Evolutionary conservation across 2,329 filamentous ascomycete species (phyloP).

Genomic region (Fonsecaea erecta): DNA sequence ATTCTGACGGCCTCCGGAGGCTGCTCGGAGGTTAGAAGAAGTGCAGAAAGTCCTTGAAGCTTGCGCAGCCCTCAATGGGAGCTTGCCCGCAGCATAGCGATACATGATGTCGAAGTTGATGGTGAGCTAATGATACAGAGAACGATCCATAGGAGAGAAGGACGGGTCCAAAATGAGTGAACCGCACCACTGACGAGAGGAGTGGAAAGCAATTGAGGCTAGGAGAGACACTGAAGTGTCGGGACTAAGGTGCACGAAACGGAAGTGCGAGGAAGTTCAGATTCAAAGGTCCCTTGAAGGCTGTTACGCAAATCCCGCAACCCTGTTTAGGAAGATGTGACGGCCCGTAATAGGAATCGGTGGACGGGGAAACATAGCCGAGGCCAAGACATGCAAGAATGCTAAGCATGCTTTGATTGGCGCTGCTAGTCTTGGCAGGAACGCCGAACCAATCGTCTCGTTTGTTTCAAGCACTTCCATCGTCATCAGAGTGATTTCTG

Average conservation of each 20-base stretch:
- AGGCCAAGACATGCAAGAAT: not conserved
- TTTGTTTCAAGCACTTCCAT: not conserved
- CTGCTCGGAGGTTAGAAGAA: slow-evolving; percentile 10
- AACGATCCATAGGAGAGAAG: slow-evolving; percentile 33
- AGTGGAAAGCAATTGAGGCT: slow-evolving; percentile 11
- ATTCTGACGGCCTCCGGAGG: slow-evolving; percentile 27
- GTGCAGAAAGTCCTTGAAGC: slow-evolving; percentile 29
- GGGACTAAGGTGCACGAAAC: not conserved
- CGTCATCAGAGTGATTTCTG: too few relatives aligned
- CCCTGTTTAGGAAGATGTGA: not conserved
- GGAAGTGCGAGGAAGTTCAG: not conserved
- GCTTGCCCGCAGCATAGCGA: slow-evolving; percentile 33
- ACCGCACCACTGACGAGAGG: slow-evolving; percentile 22
- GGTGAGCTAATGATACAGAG: slow-evolving; percentile 31
- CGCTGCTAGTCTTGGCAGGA: not conserved
- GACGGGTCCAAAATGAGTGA: slow-evolving; percentile 7
- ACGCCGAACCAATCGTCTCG: not conserved
- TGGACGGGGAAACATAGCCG: not conserved
- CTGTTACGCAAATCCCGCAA: slow-evolving; percentile 8
- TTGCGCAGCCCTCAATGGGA: slow-evolving; percentile 28
- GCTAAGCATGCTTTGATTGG: not conserved
- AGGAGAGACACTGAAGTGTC: slow-evolving; percentile 9
- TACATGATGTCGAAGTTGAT: slow-evolving; percentile 25
- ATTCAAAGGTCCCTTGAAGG: slow-evolving; percentile 1
- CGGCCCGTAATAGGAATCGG: not conserved